Percentiles rank a stretch among this genome's conserved stretches.
Conservation (phyloP, 495 filamentous ascomycete genomes). For the Chaetomidium leptoderma region DNA sequence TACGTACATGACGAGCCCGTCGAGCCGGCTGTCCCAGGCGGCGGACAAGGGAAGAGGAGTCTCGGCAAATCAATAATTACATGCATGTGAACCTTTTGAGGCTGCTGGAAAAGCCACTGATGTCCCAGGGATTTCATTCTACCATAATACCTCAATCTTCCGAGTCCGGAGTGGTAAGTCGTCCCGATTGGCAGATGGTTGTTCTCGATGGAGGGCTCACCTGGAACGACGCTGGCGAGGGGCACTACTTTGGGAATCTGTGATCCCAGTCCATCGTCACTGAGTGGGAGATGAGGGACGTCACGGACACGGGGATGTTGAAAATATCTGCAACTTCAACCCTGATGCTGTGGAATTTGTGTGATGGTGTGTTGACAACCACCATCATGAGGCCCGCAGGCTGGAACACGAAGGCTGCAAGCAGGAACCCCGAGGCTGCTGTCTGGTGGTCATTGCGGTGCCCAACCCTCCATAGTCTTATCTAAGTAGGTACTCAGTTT, state of each 20-base stretch:
- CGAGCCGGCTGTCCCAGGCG: too few species aligned
- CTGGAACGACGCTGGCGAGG: slow-evolving; percentile 68
- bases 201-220: slow-evolving; percentile 54
- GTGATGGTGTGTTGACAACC: too few species aligned
- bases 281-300: background rate
- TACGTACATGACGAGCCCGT: too few species aligned
- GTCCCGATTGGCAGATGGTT: slow-evolving; percentile 54
- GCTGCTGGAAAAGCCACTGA: too few species aligned
- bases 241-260: slow-evolving; percentile 57
- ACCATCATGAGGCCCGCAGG: too few species aligned
- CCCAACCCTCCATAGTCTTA: background rate
- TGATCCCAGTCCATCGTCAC: slow-evolving; percentile 7
- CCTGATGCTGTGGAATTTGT: slow-evolving; percentile 15
- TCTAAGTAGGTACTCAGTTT: too few species aligned
- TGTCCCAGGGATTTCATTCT: too few species aligned
- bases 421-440: background rate
- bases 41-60: too few species aligned
- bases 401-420: background rate
- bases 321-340: slow-evolving; percentile 13
- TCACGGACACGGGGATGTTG: slow-evolving; percentile 2
- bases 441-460: background rate
- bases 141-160: too few species aligned
- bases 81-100: too few species aligned
- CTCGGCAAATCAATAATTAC: too few species aligned
- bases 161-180: too few species aligned